Evolutionary conservation across 352 stramenopile genomes (phyloP), one percentile per base, ranked within the genome.

Genomic region (Phytophthora pisi): DNA sequence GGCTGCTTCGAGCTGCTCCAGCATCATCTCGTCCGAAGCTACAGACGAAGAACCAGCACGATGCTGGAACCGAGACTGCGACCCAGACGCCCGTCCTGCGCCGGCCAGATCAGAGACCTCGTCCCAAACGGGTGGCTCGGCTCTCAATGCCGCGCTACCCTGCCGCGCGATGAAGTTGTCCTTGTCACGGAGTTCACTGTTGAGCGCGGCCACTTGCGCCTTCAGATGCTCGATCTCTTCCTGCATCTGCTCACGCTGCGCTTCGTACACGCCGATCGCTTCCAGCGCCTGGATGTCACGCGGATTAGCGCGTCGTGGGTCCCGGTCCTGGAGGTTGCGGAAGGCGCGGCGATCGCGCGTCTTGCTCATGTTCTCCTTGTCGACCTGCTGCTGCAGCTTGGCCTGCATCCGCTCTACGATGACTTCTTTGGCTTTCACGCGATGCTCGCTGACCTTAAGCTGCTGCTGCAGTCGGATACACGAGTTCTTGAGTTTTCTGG

Each of bases 361-460:
- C 55, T 84, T 93, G 50, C 76, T 84, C 47, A 84, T 53, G n/a
- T 72, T 78, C 40, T 93, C 77, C 42, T 90, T 92, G 63, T 93
- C 82, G 10, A 91, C 75, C 43, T 93, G 80, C 61, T 92, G 81
- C 59, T 93, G 81, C 4, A 97, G 57, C 31, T 95, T 97, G 20
- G 86, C 67, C 55, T 96, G 88, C 72, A 97, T 88, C 11, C 77
- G 80, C 30, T 97, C 84, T 0, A 95, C 72, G 0, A 93, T 65
- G 10, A 89, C 72, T 43, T 97, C 89, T 57, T 96, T 97, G 3
- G 88, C 87, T 64, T 94, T 94, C 5, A 97, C 89, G 4, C 88
- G 81, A 24, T 96, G 89, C 49, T 97, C 88, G 50, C 86, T 95
- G 4, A 94, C 82, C 62, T 93, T 93, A 1, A 97, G 66, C 61